Evolutionary conservation across 1,284 basidiomycete species (phyloP).

Genomic region (Cutaneotrichosporon sp.): DNA sequence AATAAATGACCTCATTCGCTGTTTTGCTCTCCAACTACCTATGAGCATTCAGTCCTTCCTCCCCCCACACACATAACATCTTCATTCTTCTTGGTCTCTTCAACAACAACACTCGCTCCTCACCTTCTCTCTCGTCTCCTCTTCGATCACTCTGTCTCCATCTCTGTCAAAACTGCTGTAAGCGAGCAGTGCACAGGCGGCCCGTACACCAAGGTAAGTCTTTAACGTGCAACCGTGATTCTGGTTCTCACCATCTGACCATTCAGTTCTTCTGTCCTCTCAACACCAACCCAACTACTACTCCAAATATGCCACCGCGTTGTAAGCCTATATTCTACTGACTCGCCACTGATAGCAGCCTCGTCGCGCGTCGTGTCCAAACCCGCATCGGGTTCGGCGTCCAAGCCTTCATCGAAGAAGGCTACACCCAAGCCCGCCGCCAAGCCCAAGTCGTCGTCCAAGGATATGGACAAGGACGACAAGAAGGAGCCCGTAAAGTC

Average conservation of each 20-base stretch:
- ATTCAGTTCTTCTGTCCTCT: not conserved
- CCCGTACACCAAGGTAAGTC: not conserved
- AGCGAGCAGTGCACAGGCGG: not conserved
- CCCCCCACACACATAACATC: not conserved
- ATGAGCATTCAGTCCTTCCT: not conserved
- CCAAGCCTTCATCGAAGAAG: conserved; percentile 19
- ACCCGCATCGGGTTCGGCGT: conserved; percentile 9
- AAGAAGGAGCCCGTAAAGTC: conserved; percentile 12
- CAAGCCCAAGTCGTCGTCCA: conserved; percentile 17
- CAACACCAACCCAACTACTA: not conserved
- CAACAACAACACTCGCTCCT: not conserved
- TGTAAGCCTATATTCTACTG: conserved; percentile 22
- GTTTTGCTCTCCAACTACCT: not conserved
- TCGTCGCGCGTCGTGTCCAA: conserved; percentile 14
- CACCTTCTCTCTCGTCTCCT: not conserved
- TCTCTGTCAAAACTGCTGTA: not conserved
- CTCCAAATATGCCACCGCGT: conserved; percentile 29
- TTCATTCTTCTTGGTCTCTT: not conserved
- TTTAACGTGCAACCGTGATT: not conserved
- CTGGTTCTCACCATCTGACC: conserved; percentile 5
- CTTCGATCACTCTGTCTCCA: not conserved
- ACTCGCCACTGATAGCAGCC: conserved; percentile 16
- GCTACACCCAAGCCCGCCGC: conserved; percentile 19
- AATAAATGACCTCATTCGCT: not conserved
- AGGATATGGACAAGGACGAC: conserved; percentile 18